Evolutionary conservation across 1,284 basidiomycete species (phyloP).

Genomic region (Abortiporus biennis): DNA sequence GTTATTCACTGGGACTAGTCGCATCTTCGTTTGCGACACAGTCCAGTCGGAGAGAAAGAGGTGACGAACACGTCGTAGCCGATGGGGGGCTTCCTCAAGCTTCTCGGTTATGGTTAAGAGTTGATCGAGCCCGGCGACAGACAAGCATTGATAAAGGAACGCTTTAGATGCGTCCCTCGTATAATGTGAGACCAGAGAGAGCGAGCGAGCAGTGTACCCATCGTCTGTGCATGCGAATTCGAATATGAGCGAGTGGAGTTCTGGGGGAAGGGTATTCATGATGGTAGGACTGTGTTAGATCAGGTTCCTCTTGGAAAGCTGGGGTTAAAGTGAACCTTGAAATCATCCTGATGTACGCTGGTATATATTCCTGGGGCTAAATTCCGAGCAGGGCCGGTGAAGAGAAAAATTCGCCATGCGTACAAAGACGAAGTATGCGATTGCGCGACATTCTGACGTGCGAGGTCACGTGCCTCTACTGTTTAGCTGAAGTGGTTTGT

Average conservation of each 20-base stretch:
- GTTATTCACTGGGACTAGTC: not conserved
- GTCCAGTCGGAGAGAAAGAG: constrained; percentile 18
- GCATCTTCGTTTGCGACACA: no score
- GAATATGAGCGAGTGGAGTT: constrained; percentile 20
- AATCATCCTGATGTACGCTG: no score
- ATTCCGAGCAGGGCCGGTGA: no score
- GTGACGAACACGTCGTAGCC: constrained; percentile 15
- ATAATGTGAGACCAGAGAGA: constrained; percentile 20
- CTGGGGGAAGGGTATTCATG: constrained; percentile 20
- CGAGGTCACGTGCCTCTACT: not conserved
- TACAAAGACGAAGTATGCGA: no score
- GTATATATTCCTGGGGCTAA: no score
- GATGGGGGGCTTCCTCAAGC: constrained; percentile 2
- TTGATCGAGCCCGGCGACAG: constrained; percentile 14
- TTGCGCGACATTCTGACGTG: not conserved
- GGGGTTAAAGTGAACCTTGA: no score
- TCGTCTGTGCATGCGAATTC: constrained; percentile 19
- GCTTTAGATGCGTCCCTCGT: constrained; percentile 17
- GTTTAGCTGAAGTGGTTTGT: no score
- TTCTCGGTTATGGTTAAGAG: constrained; percentile 10
- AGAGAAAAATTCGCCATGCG: no score
- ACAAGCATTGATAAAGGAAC: constrained; percentile 19
- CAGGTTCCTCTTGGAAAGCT: no score
- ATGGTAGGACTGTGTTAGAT: not conserved
- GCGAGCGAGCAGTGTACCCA: constrained; percentile 14